These are phyloP conservation scores for Tetrapisispora phaffii DNA, from an alignment of 805 yeast genomes.

Conservation along the genomic window DNA sequence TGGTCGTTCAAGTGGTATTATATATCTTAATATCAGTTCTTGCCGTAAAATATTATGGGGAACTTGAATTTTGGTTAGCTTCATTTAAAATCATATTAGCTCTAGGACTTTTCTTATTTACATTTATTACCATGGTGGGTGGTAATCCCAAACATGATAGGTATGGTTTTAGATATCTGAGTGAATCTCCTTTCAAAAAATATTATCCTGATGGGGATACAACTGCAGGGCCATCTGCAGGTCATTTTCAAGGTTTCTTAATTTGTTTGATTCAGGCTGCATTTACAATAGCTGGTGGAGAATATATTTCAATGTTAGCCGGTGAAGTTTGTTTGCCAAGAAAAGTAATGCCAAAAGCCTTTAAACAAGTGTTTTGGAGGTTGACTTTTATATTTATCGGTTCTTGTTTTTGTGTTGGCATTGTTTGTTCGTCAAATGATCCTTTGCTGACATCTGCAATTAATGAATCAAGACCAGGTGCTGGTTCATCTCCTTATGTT, in stretches of 20 bases:
- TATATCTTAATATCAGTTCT: slow-evolving; percentile 58
- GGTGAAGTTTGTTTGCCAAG: slow-evolving; percentile 72
- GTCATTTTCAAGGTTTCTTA: slow-evolving; percentile 64
- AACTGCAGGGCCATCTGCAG: slow-evolving; percentile 26
- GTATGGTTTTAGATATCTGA: slow-evolving; percentile 51
- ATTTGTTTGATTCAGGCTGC: slow-evolving; percentile 61
- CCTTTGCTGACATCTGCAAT: slow-evolving; percentile 49
- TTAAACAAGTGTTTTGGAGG: slow-evolving; percentile 62
- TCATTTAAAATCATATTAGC: slow-evolving; percentile 66
- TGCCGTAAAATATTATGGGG: slow-evolving; percentile 72
- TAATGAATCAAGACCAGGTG: slow-evolving; percentile 58
- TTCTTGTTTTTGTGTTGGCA: slow-evolving; percentile 71
- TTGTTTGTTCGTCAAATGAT: slow-evolving; percentile 63
- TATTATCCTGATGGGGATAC: slow-evolving; percentile 41
- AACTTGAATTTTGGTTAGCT: slow-evolving; percentile 70
- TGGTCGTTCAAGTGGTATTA: slow-evolving; percentile 53
- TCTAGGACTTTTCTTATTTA: slow-evolving; percentile 63
- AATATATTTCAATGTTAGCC: slow-evolving; percentile 74
- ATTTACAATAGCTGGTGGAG: slow-evolving; percentile 81
- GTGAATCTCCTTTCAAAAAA: slow-evolving; percentile 45
- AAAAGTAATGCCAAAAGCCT: slow-evolving; percentile 65
- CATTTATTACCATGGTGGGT: slow-evolving; percentile 76
- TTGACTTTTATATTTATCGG: slow-evolving; percentile 58
- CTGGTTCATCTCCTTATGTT: slow-evolving; percentile 72
- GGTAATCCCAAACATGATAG: slow-evolving; percentile 69